Percentiles rank a stretch among this genome's conserved stretches.
Evolutionary conservation across 164 flowering plant genomes (phyloP).

Genomic region (Platanus orientalis): DNA sequence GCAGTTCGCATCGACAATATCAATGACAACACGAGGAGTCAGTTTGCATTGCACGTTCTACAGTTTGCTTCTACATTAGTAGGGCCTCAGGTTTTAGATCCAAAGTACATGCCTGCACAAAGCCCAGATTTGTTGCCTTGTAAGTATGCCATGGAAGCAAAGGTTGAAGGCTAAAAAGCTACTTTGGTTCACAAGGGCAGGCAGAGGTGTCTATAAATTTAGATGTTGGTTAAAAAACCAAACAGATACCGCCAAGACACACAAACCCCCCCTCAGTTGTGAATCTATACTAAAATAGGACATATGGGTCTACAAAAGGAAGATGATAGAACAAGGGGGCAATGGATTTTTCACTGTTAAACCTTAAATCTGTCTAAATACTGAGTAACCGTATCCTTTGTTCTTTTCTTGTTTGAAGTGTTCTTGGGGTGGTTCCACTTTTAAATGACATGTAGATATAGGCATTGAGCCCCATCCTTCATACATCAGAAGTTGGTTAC

Average conservation of each 20-base stretch:
- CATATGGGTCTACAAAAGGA: neutral
- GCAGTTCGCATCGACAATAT: neutral
- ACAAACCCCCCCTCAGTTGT: slow-evolving; percentile 10
- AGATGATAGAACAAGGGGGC: slow-evolving; percentile 20
- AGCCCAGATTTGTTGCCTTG: slow-evolving; percentile 11
- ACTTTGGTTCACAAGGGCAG: slow-evolving; percentile 7
- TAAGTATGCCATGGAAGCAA: slow-evolving; percentile 12
- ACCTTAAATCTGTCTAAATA: slow-evolving; percentile 9
- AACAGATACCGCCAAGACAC: slow-evolving; percentile 16
- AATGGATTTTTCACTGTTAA: slow-evolving; percentile 13
- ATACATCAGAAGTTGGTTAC: too few relatives aligned
- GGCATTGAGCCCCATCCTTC: too few relatives aligned
- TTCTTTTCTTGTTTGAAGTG: slow-evolving; percentile 3
- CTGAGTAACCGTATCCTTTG: slow-evolving; percentile 3
- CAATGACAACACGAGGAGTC: neutral
- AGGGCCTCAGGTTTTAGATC: slow-evolving; percentile 1
- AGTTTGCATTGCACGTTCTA: slow-evolving; percentile 6
- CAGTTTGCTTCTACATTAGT: slow-evolving; percentile 4
- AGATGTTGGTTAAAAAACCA: neutral
- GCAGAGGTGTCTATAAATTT: neutral
- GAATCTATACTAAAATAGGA: neutral
- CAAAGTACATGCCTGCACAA: slow-evolving; percentile 8
- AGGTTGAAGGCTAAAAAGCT: slow-evolving; percentile 10
- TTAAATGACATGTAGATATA: slow-evolving; percentile 18
- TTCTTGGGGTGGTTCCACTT: slow-evolving; percentile 17